Percentiles rank a stretch among this genome's conserved stretches.
These are phyloP conservation scores for Entomophthora muscae DNA, from an alignment of 371 early-diverging fungal species.

Conservation along the genomic window DNA sequence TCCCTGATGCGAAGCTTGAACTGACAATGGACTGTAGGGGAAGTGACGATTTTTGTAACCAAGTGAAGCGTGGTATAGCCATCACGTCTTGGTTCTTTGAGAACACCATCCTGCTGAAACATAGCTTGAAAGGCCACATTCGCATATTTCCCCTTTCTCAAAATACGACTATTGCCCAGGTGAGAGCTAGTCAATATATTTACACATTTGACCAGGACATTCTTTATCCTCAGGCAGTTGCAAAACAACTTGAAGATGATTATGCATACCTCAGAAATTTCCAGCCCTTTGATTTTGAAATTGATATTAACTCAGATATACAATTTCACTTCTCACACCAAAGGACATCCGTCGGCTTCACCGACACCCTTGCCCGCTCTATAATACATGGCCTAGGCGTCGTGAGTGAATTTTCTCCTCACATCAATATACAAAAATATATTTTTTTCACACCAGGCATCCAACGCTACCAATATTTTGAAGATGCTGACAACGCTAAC, in stretches of 20 bases:
- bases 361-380: neutral
- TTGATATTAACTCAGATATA: neutral
- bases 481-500: neutral
- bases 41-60: neutral
- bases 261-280: neutral
- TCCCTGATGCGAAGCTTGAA: neutral
- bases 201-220: neutral
- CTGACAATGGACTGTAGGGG: neutral
- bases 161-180: neutral
- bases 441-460: neutral
- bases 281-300: neutral
- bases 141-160: neutral
- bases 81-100: neutral
- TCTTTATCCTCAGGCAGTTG: neutral
- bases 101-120: neutral
- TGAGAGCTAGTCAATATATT: neutral
- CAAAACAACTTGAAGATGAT: neutral
- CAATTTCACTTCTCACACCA: neutral
- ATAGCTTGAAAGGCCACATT: neutral
- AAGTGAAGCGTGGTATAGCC: neutral
- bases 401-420: neutral
- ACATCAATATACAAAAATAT: neutral
- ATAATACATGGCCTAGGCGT: neutral
- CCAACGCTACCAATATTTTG: neutral
- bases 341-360: neutral